phyloP scores from a whole-genome alignment of 2,329 filamentous ascomycete species.

The Penicillium sp. region DNA sequence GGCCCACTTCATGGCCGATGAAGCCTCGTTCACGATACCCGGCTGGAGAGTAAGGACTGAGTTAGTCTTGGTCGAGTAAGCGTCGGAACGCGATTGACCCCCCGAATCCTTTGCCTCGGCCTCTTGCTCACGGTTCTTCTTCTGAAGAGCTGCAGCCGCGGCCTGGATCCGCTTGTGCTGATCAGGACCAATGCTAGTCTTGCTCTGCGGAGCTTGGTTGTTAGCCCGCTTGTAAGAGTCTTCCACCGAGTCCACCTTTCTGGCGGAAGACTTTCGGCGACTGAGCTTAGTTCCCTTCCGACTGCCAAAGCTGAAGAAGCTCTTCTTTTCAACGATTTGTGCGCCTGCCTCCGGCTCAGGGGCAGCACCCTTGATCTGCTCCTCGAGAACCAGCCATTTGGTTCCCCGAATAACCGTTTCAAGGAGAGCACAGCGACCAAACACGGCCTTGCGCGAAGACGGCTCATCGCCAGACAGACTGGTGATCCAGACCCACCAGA shows the following conservation, averaged over 20 bases:
- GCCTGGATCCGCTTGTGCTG: slow-evolving; percentile 92
- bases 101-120: slow-evolving; percentile 44
- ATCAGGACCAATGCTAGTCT: slow-evolving; percentile 81
- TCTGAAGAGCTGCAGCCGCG: slow-evolving; percentile 80
- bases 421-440: slow-evolving; percentile 87
- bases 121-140: slow-evolving; percentile 63
- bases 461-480: slow-evolving; percentile 92
- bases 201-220: slow-evolving; percentile 62
- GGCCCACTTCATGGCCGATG: slow-evolving; percentile 94
- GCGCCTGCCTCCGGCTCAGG: slow-evolving; percentile 79
- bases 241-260: slow-evolving; percentile 52
- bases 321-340: slow-evolving; percentile 94
- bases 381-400: slow-evolving; percentile 92
- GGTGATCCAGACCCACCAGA: slow-evolving; percentile 99
- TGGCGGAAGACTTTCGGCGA: slow-evolving; percentile 70
- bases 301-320: slow-evolving; percentile 79
- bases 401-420: slow-evolving; percentile 81
- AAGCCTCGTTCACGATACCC: slow-evolving; percentile 79
- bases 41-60: slow-evolving; percentile 88
- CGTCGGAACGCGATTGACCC: slow-evolving; percentile 59
- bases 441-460: slow-evolving; percentile 79
- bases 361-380: slow-evolving; percentile 90
- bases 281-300: slow-evolving; percentile 62
- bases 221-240: slow-evolving; percentile 54
- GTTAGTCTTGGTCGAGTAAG: slow-evolving; percentile 70